A percentile compares a stretch with the other conserved stretches of the same genome.
phyloP scores from a whole-genome alignment of 2,329 filamentous ascomycete genomes.

The Talaromyces sp. region DNA sequence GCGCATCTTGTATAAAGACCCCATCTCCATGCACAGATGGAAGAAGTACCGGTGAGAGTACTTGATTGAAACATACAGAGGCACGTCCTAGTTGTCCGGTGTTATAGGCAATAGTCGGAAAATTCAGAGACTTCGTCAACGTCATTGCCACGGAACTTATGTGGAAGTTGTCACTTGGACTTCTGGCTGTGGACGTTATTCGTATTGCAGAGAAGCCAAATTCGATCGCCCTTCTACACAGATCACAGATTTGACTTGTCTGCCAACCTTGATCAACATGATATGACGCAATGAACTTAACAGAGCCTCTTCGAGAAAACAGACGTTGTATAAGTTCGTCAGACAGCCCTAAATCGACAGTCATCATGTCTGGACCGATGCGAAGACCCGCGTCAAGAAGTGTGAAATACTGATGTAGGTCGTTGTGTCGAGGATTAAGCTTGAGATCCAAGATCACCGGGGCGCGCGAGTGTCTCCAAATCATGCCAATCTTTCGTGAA shows the following conservation, averaged over 20 bases:
- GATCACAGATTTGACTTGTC: not conserved
- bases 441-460: constrained; percentile 8
- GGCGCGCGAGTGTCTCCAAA: constrained; percentile 2
- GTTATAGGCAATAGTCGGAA: constrained; percentile 28
- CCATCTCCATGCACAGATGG: constrained; percentile 4
- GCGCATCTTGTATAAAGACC: not conserved
- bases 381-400: constrained; percentile 1
- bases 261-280: not conserved
- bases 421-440: not conserved
- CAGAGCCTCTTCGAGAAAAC: not conserved
- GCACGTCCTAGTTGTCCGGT: constrained; percentile 22
- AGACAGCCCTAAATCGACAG: not conserved
- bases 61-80: constrained; percentile 27
- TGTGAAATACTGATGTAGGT: not conserved
- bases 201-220: constrained; percentile 3
- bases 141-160: not conserved
- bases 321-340: not conserved
- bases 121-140: not conserved
- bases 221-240: not conserved
- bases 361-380: not conserved
- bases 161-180: not conserved
- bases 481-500: not conserved
- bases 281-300: not conserved
- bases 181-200: not conserved
- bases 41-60: constrained; percentile 25